A percentile compares a stretch with the other conserved stretches of the same genome.
Evolutionary conservation across 495 filamentous ascomycete genomes (phyloP).

Genomic region (Penicillium longicatenatum): DNA sequence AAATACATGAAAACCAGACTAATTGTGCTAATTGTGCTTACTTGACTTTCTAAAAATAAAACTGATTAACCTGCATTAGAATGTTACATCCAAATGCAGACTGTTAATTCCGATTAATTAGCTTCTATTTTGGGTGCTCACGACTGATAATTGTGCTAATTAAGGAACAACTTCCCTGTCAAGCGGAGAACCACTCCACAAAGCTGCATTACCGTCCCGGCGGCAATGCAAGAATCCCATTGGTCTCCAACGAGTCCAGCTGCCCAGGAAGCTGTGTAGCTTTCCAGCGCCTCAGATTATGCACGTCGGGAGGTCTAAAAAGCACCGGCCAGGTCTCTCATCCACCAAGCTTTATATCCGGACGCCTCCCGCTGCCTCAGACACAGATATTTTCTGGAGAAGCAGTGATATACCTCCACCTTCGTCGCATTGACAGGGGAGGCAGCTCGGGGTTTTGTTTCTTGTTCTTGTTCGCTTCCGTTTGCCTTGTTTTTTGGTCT

Average conservation of each 20-base stretch:
- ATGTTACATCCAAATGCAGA: conserved; percentile 11
- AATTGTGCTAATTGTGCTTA: background rate
- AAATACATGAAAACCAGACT: background rate
- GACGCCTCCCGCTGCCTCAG: conserved; percentile 23
- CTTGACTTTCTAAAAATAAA: conserved; percentile 20
- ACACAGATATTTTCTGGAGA: conserved; percentile 3
- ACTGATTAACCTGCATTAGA: conserved; percentile 15
- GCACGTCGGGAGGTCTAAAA: conserved; percentile 13
- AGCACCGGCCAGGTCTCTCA: conserved; percentile 5
- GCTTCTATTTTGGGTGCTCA: conserved; percentile 24
- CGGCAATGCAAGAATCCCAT: conserved; percentile 23
- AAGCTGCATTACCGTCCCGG: conserved; percentile 18
- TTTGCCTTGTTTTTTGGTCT: conserved; percentile 4
- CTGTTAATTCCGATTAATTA: conserved; percentile 18
- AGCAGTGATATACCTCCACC: background rate
- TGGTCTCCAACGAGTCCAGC: conserved; percentile 13
- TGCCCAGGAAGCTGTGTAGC: conserved; percentile 10
- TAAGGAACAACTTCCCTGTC: conserved; percentile 20
- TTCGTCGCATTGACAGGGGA: background rate
- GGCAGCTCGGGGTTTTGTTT: conserved; percentile 7
- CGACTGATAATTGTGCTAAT: conserved; percentile 20
- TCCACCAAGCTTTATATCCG: conserved; percentile 26
- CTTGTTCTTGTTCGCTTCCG: conserved; percentile 8
- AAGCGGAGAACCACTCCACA: conserved; percentile 10
- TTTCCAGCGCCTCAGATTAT: conserved; percentile 14